These are phyloP conservation scores for Candida qinlingensis DNA, from an alignment of 805 yeast genomes.

Conservation along the genomic window DNA sequence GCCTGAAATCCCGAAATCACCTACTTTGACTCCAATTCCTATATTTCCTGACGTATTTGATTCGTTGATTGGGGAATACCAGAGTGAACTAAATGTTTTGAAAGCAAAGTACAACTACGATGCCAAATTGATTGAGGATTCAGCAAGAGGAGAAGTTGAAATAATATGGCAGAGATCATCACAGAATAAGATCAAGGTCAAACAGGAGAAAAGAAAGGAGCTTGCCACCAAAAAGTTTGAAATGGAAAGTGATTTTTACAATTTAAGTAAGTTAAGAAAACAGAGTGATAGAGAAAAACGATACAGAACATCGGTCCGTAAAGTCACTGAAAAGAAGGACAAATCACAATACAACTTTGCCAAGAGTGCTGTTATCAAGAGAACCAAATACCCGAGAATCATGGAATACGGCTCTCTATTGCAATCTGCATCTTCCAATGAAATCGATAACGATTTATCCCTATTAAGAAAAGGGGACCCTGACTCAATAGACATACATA, in stretches of 20 bases:
- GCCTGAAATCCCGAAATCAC: conserved; percentile 12
- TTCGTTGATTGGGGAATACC: conserved; percentile 12
- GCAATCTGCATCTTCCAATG: conserved; percentile 9
- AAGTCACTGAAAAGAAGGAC: conserved; percentile 17
- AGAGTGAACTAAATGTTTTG: conserved; percentile 7
- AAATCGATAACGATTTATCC: conserved; percentile 15
- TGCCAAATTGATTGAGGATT: conserved; percentile 15
- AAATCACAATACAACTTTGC: conserved; percentile 12
- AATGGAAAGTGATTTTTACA: conserved; percentile 15
- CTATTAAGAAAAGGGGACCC: conserved; percentile 4
- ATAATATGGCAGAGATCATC: conserved; percentile 21
- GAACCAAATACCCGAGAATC: conserved; percentile 3
- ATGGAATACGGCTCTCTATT: conserved; percentile 6
- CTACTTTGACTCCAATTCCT: conserved; percentile 13
- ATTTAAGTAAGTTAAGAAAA: conserved; percentile 9
- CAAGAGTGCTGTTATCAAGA: conserved; percentile 8
- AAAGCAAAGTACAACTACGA: conserved; percentile 16
- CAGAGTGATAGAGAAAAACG: conserved; percentile 8
- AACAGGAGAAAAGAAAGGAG: conserved; percentile 7
- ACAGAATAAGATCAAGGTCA: conserved; percentile 14
- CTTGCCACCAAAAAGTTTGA: neutral
- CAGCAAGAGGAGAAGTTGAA: conserved; percentile 13
- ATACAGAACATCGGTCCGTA: conserved; percentile 14
- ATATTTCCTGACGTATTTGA: conserved; percentile 22
- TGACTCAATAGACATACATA: conserved; percentile 11